Evolutionary conservation across 208 protist species (phyloP), one percentile per base, ranked within the genome.

Genomic region (Blastocrithidia nonstop): DNA sequence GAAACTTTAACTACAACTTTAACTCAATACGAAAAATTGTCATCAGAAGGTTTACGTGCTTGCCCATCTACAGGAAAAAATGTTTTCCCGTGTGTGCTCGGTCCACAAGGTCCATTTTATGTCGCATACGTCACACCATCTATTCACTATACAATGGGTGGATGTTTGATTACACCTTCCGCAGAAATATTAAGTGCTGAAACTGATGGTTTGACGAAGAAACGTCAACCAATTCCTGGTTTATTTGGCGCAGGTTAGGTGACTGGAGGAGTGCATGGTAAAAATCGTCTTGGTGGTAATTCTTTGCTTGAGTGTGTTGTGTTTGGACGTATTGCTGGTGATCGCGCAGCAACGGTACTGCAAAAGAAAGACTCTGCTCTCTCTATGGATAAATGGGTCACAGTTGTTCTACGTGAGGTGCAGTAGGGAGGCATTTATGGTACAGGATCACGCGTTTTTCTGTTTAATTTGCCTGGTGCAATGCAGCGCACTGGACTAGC

Each of bases 121-220:
- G 77, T 92, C 21, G 71, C 85, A 22, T 57, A 63, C 45, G 71
- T 97, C 35, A 97, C 91, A 19, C 96, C 96, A 11, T 78, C 73
- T 5, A 83, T 98, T 52, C 96, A 98, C 69, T 98, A 98, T 78
- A 94, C 76, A 6, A 97, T 97, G 95, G 96, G 96, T 42, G 96
- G 96, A 32, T 60, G 95, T 41, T 43, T 70, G 29, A 95, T 98
- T 52, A 81, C 82, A 25, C 43, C 67, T 6, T 56, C 90, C 7
- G 86, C 69, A 7, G 62, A 82, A 36, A 66, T 97, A 22, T 73
- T 96, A 57, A 49, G 50, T 0, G 19, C 49, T 35, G 70, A 76
- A 43, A 43, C 31, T 41, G 49, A 29, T 40, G 43, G 19, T 46
- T 63, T n/a, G 50, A 51, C 23, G 53, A 61, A 43, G 13, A 25